Percentiles rank a stretch among this genome's conserved stretches.
Conservation (phyloP, 2,329 filamentous ascomycete species). For the Emmonsiellopsis sp. region DNA sequence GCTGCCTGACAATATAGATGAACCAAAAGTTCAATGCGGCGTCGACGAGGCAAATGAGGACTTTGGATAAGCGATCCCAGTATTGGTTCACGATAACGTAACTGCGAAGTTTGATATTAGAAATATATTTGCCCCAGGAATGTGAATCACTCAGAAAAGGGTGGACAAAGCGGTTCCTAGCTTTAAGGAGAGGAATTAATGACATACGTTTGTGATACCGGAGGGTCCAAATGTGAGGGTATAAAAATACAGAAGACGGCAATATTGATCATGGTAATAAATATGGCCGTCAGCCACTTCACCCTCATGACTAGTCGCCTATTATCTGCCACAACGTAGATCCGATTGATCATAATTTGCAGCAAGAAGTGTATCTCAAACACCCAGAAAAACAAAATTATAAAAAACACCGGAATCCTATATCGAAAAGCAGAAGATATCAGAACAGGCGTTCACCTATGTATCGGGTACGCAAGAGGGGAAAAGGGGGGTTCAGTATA, state of each 20-base stretch:
- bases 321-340: constrained; percentile 5
- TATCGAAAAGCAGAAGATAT: neutral
- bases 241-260: constrained; percentile 33
- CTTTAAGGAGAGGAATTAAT: neutral
- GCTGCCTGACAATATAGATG: neutral
- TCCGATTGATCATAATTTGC: constrained; percentile 10
- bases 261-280: constrained; percentile 28
- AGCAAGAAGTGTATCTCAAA: constrained; percentile 6
- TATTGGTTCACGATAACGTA: neutral
- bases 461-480: no score
- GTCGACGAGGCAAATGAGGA: constrained; percentile 28
- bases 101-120: neutral
- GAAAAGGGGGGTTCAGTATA: neutral
- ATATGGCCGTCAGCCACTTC: constrained; percentile 26
- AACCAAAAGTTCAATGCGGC: constrained; percentile 22
- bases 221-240: constrained; percentile 24
- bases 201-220: neutral
- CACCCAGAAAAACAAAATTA: constrained; percentile 4
- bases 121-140: neutral
- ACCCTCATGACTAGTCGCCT: constrained; percentile 20
- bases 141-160: neutral
- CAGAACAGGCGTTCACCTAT: no score
- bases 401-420: constrained; percentile 5
- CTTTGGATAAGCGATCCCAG: constrained; percentile 15
- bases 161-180: no score